Evolutionary conservation across 805 yeast genomes (phyloP), one percentile per base, ranked within the genome.

Genomic region (Tetrapisispora pingtungensis): DNA sequence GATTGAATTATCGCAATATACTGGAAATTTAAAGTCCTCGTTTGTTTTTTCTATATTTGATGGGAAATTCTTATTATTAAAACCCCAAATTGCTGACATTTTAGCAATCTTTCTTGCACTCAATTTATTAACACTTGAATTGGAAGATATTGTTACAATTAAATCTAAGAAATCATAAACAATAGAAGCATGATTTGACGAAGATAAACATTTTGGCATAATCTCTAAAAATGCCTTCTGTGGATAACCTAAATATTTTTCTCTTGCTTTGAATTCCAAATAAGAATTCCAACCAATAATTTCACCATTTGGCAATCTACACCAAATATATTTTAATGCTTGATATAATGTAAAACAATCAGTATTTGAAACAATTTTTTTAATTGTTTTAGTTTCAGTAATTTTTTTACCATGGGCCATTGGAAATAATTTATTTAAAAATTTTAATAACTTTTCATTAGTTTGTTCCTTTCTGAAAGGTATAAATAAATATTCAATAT

Each of bases 71-170:
- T 50, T 43, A 15, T 52, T 55, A 41, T 78, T 74, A 55, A 88
- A 88, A 0, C 95, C 97, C 96, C 96, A 88, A 20, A 85, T 65
- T 7, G 90, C 89, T 33, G 90, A 81, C 78, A 88, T 74, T 51
- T 84, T 80, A 12, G 93, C 72, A 15, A 88, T 73, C 57, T 85
- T 86, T 40, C 88, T 72, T 0, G 93, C 94, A 55, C 84, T 78
- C 70, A 88, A 66, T 55, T 82, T 78, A 56, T 87, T 86, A 35
- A 78, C 76, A 53, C 79, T 82, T 3, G 94, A 78, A 62, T 86
- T 84, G 10, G 94, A 78, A 0, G 94, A 80, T 35, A 88, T 65
- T 10, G 87, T 73, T 10, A 86, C 84, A 36, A 89, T 65, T 31
- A 88, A 70, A 57, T 88, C 96, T 54, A 87, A 74, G 55, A 87